Percentiles rank a stretch among this genome's conserved stretches.
phyloP scores from a whole-genome alignment of 306 rosid species.

The Pterocarpus santalinus region DNA sequence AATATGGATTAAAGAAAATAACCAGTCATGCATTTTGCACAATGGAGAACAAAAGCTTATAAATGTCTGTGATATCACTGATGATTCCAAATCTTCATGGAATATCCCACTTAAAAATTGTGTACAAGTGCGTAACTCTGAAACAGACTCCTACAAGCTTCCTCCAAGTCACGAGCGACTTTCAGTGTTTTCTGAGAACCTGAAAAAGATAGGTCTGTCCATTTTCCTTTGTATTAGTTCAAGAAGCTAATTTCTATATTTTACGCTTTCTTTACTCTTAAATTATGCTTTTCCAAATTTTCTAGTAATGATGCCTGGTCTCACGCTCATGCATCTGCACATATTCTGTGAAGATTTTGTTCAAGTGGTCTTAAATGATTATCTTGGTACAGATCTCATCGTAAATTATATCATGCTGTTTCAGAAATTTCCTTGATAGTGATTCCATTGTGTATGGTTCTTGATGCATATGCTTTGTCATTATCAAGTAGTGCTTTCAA shows the following conservation, averaged over 20 bases:
- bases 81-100: conserved; percentile 80
- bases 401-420: background rate
- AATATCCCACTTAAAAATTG: conserved; percentile 75
- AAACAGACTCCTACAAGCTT: conserved; percentile 59
- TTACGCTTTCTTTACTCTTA: conserved; percentile 1
- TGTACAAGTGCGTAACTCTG: conserved; percentile 57
- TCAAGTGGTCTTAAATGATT: conserved; percentile 17
- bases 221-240: conserved; percentile 34
- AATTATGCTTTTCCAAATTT: conserved; percentile 33
- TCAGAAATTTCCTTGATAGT: background rate
- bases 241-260: conserved; percentile 40
- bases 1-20: conserved; percentile 86
- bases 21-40: conserved; percentile 62
- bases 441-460: conserved; percentile 29
- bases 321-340: background rate
- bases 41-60: conserved; percentile 66
- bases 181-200: conserved; percentile 70
- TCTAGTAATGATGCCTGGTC: background rate
- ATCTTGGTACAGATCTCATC: conserved; percentile 20
- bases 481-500: conserved; percentile 23
- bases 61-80: conserved; percentile 71
- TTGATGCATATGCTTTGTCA: conserved; percentile 38
- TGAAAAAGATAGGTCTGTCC: conserved; percentile 73
- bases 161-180: conserved; percentile 73
- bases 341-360: background rate